Base-by-base conservation (phyloP, 768 basidiomycete species). In the Boletus rufocinnamomeus region DNA sequence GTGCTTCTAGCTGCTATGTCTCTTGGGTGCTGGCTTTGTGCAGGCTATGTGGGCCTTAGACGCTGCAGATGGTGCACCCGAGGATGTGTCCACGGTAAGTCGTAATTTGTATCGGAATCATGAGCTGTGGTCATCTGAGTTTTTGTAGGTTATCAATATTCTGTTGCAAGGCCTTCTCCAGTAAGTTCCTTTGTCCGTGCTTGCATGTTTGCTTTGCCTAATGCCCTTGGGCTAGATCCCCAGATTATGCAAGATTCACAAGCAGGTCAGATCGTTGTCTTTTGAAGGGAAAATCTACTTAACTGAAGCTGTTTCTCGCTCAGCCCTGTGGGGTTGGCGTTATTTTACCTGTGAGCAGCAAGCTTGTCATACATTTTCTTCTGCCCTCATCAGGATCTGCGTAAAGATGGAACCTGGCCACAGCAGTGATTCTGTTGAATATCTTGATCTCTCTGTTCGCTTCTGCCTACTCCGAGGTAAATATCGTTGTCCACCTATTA, bases 381-480 rank as follows among this genome's bases (percentile, higher is more conserved):
- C 37, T 45, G n/a, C 21, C 48, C 50, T 58, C 40, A 50, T 30
- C 17, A 51, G 51, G 23, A 27, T 35, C 47, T 47, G 34, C 35
- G 14, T 50, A 48, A 47, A 89, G 88, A 45, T 95, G 93, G 93
- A 93, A 88, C 74, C 82, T 92, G 54, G 82, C 86, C 23, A 88
- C 91, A 3, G 89, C 85, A 19, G 82, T 97, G 50, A 83, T 98
- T 54, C 80, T 97, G 50, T 83, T 97, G 70, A 98, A 98, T 69
- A 86, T 98, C 68, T 80, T 98, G 67, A 94, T 98, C 65, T 97
- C 95, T n/a, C 76, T 98, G 65, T 97, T 97, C 71, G 87, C 94
- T 19, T 92, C 93, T 50, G 93, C 94, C 1, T 96, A 96, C 67
- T 84, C 87, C 13, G 94, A 95, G 65, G 93, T 91, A 55, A 71